Conservation (phyloP, 805 yeast species). For the Metschnikowia kunwiensis region DNA sequence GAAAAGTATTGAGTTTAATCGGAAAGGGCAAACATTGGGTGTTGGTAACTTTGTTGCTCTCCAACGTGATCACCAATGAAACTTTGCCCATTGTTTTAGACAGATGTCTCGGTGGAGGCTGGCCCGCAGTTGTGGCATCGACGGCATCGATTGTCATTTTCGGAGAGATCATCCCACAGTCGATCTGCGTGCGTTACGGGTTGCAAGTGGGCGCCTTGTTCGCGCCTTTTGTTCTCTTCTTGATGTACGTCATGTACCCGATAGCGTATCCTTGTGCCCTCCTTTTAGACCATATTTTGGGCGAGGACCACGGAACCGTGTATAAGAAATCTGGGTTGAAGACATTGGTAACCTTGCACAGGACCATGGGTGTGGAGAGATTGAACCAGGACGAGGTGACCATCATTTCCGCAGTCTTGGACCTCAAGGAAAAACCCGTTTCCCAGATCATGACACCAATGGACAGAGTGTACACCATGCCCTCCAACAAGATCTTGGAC, state of each 20-base stretch:
- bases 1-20: slow-evolving; percentile 66
- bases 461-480: slow-evolving; percentile 81
- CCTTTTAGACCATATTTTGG: slow-evolving; percentile 75
- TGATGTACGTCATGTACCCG: slow-evolving; percentile 91
- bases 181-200: slow-evolving; percentile 89
- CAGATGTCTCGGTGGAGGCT: slow-evolving; percentile 92
- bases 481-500: slow-evolving; percentile 78
- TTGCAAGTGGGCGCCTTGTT: slow-evolving; percentile 85
- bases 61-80: slow-evolving; percentile 91
- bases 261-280: slow-evolving; percentile 87
- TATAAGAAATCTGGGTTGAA: slow-evolving; percentile 91
- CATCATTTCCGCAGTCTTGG: slow-evolving; percentile 89
- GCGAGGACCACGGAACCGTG: slow-evolving; percentile 95
- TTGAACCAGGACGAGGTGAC: slow-evolving; percentile 94
- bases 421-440: slow-evolving; percentile 87
- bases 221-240: slow-evolving; percentile 77
- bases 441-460: slow-evolving; percentile 91
- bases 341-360: slow-evolving; percentile 87
- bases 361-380: slow-evolving; percentile 93
- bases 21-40: slow-evolving; percentile 95
- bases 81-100: slow-evolving; percentile 92
- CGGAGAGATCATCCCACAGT: slow-evolving; percentile 96
- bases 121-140: slow-evolving; percentile 94
- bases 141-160: slow-evolving; percentile 89
- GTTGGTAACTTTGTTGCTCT: slow-evolving; percentile 77